These are phyloP conservation scores for Colletotrichum sp. DNA, from an alignment of 2,329 filamentous ascomycete species.

Conservation along the genomic window DNA sequence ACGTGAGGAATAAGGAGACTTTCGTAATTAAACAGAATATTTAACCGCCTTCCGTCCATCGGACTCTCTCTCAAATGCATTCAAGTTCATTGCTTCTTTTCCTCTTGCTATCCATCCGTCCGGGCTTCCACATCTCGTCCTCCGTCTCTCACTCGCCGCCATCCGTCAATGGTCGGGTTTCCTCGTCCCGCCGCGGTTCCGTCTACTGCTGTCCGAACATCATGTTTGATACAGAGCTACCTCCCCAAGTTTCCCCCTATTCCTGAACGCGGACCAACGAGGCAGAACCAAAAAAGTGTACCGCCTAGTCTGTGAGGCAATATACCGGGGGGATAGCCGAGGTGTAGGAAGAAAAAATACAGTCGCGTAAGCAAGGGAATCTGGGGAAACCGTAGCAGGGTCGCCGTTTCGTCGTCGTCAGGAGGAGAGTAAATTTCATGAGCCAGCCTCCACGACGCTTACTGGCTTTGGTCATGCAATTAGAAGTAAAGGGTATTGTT, in stretches of 20 bases:
- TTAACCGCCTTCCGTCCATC: conserved; percentile 18
- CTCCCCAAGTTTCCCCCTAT: not conserved
- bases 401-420: conserved; percentile 19
- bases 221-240: conserved; percentile 19
- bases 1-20: conserved; percentile 13
- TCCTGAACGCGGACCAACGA: conserved; percentile 8
- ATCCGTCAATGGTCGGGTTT: not conserved
- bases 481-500: conserved; percentile 48
- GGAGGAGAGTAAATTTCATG: conserved; percentile 20
- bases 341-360: conserved; percentile 19
- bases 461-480: conserved; percentile 25
- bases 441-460: conserved; percentile 22
- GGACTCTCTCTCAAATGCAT: conserved; percentile 21
- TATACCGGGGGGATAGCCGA: conserved; percentile 12
- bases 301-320: conserved; percentile 5
- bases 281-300: conserved; percentile 11
- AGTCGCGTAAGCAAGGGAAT: conserved; percentile 21
- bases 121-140: not conserved
- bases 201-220: conserved; percentile 8
- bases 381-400: conserved; percentile 19
- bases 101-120: conserved; percentile 22
- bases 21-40: conserved; percentile 26
- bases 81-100: conserved; percentile 23
- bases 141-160: not conserved
- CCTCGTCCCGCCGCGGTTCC: not conserved